Percentiles rank a stretch among this genome's conserved stretches.
Evolutionary conservation across 331 rosid genomes (phyloP).

Genomic region (Pyrus hybrid): DNA sequence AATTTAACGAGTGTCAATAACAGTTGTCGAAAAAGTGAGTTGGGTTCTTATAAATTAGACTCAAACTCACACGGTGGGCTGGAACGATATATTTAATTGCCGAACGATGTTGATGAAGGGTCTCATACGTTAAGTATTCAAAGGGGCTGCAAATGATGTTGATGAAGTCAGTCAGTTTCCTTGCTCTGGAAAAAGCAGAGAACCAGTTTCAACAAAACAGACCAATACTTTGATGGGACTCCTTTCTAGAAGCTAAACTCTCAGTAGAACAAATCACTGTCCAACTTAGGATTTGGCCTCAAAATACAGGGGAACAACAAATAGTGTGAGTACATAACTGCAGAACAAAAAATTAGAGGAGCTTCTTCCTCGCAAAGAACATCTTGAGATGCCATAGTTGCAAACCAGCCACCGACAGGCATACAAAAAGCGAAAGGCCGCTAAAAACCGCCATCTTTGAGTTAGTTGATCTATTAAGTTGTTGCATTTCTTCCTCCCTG

Average conservation of each 20-base stretch:
- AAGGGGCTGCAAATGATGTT: background rate
- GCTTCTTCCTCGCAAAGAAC: conserved; percentile 90
- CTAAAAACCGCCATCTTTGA: conserved; percentile 71
- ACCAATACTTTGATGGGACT: background rate
- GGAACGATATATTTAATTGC: background rate
- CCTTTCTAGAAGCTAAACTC: background rate
- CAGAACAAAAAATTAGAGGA: conserved; percentile 36
- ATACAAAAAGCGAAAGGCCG: conserved; percentile 62
- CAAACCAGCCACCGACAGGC: conserved; percentile 83
- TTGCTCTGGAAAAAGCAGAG: background rate
- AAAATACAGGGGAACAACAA: background rate
- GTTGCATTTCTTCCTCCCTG: conserved; percentile 94
- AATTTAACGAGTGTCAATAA: no score
- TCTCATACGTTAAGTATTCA: no score
- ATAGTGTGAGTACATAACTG: background rate
- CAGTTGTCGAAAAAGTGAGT: no score
- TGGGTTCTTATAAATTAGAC: no score
- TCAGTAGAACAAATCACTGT: background rate
- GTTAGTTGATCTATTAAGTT: conserved; percentile 62
- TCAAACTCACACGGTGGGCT: background rate
- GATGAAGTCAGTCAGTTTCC: background rate
- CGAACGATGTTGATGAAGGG: no score
- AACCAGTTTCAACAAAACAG: background rate
- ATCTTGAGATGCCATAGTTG: conserved; percentile 93
- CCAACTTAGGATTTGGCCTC: background rate